Base-by-base conservation (phyloP, 495 filamentous ascomycete genomes). In the Jackrogersella multiformis region DNA sequence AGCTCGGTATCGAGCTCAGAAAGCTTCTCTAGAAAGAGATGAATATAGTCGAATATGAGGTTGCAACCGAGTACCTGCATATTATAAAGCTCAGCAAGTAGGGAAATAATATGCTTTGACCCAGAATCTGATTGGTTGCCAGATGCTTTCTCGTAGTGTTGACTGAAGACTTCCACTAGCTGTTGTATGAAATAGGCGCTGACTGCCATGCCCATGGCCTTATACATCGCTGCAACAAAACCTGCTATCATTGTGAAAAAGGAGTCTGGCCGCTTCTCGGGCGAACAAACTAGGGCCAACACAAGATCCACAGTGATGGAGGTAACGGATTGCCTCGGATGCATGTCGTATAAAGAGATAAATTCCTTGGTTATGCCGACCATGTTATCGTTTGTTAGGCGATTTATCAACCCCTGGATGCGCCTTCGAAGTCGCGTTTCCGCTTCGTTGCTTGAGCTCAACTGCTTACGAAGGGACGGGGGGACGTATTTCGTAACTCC, bases 1-100 rank as follows among this genome's bases (percentile, higher is more conserved):
- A 98, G 81, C 74, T 99, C 96, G 0, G 94, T 93, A 73, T 96
- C 97, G n/a, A 88, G 78, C 74, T 98, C 95, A 0, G 90, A 92
- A 12, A 97, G 83, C 1, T 89, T 84, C 20, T 79, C 75, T 12
- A 98, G 76, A 52, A 95, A 93, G 2, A 91, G 69, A 21, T 89
- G 89, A 66, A 97, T 87, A 65, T 93, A 96, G 73, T 97, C 95
- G 71, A 96, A 98, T 9, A 97, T 83, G 21, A 98, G 78, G 34
- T 88, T 89, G 64, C 87, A 88, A 24, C 92, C 89, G 46, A 97
- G 84, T 9, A 97, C 83, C 64, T 97, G 91, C 73, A 99, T 95
- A 63, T 89, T 94, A 77, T 98, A 98, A 4, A 98, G 81, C 66
- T 94, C 87, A 0, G 92, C 87, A n/a, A 97, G 78, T 35, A 98